Evolutionary conservation across 2,329 filamentous ascomycete species (phyloP).

Genomic region (Sporothrix humicola): DNA sequence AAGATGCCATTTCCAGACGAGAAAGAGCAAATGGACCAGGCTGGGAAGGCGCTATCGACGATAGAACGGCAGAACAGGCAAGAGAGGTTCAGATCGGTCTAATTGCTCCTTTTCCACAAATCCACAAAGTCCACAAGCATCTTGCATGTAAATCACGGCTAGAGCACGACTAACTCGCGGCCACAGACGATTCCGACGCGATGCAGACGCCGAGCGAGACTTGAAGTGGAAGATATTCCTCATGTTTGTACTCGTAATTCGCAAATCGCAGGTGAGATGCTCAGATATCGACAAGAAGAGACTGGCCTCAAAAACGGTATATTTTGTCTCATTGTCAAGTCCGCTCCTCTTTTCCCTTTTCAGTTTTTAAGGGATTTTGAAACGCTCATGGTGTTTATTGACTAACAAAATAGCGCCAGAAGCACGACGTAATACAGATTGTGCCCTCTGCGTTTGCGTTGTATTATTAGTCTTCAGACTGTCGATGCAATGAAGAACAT

Average conservation of each 20-base stretch:
- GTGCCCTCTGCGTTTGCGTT: not conserved
- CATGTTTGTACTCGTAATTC: not conserved
- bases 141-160: not conserved
- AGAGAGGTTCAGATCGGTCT: conserved; percentile 7
- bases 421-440: not conserved
- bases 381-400: not conserved
- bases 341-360: not conserved
- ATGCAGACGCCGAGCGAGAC: conserved; percentile 14
- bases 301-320: not conserved
- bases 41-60: conserved; percentile 1
- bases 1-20: not conserved
- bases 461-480: not conserved
- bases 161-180: not conserved
- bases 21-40: not conserved
- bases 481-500: not conserved
- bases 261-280: not conserved
- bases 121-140: not conserved
- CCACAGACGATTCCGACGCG: not conserved
- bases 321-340: not conserved
- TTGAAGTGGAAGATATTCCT: not conserved
- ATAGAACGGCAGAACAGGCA: not conserved
- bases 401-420: conserved; percentile 11
- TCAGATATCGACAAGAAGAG: not conserved
- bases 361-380: too few relatives aligned
- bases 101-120: conserved; percentile 14